Percentiles rank a stretch among this genome's conserved stretches.
These are phyloP conservation scores for Orbilia brochopaga DNA, from an alignment of 2,329 filamentous ascomycete genomes.

Conservation along the genomic window DNA sequence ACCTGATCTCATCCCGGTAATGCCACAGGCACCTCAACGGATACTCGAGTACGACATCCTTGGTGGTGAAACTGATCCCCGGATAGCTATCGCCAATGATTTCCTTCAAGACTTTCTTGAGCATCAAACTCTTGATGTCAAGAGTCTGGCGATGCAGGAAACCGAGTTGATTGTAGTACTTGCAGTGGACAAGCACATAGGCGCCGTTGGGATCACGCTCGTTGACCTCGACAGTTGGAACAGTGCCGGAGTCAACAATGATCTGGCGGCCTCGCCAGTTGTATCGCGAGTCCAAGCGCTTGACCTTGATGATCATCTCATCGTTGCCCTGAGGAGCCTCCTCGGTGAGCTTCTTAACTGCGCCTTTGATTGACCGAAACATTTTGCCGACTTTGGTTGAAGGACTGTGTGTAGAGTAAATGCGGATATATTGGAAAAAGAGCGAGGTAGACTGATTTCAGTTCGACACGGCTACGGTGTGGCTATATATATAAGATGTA, in stretches of 20 bases:
- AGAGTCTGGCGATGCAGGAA: constrained; percentile 46
- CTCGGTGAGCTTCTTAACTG: constrained; percentile 51
- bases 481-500: not conserved
- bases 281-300: constrained; percentile 43
- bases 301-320: constrained; percentile 51
- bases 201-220: constrained; percentile 33
- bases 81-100: constrained; percentile 54
- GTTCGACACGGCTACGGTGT: not conserved
- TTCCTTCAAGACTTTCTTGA: constrained; percentile 51
- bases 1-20: constrained; percentile 50
- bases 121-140: constrained; percentile 52
- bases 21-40: constrained; percentile 51
- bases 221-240: constrained; percentile 39
- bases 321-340: constrained; percentile 49
- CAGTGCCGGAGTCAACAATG: constrained; percentile 43
- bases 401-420: not conserved
- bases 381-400: constrained; percentile 14
- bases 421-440: constrained; percentile 1
- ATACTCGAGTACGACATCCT: constrained; percentile 48
- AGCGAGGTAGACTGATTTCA: constrained; percentile 7
- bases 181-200: constrained; percentile 49
- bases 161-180: constrained; percentile 46
- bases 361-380: constrained; percentile 46
- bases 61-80: constrained; percentile 51
- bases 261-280: constrained; percentile 41